Evolutionary conservation across 768 basidiomycete species (phyloP).

Genomic region (Gautieria morchelliformis): DNA sequence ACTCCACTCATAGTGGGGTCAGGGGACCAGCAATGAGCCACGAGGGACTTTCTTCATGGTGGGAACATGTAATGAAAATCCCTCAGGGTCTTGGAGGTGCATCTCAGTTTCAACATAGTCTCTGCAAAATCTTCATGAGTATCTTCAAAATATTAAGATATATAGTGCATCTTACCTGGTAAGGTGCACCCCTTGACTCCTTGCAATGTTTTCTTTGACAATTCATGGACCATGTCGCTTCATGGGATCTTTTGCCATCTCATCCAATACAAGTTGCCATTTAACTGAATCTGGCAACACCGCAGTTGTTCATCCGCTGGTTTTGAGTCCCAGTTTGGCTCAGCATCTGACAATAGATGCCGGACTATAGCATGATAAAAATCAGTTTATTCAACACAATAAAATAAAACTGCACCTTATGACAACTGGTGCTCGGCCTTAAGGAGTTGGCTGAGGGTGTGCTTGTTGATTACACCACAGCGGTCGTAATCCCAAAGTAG

Average conservation of each 20-base stretch:
- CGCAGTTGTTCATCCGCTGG: slow-evolving; percentile 12
- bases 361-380: neutral
- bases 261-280: slow-evolving; percentile 20
- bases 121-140: neutral
- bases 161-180: neutral
- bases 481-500: too few species aligned
- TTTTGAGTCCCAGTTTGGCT: neutral
- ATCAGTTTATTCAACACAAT: too few species aligned
- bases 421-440: too few species aligned
- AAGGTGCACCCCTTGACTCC: neutral
- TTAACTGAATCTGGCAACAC: slow-evolving; percentile 21
- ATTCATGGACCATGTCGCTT: neutral
- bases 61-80: slow-evolving; percentile 11
- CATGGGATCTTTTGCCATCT: neutral
- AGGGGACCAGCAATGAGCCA: slow-evolving; percentile 12
- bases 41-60: neutral
- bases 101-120: neutral
- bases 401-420: too few species aligned
- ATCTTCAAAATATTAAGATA: neutral
- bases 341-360: neutral
- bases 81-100: slow-evolving; percentile 14
- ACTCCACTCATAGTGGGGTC: slow-evolving; percentile 21
- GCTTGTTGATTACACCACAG: too few species aligned
- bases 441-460: too few species aligned
- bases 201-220: neutral